Conservation (phyloP, 2,329 filamentous ascomycete species). For the Sporothrix pseudoabietina region DNA sequence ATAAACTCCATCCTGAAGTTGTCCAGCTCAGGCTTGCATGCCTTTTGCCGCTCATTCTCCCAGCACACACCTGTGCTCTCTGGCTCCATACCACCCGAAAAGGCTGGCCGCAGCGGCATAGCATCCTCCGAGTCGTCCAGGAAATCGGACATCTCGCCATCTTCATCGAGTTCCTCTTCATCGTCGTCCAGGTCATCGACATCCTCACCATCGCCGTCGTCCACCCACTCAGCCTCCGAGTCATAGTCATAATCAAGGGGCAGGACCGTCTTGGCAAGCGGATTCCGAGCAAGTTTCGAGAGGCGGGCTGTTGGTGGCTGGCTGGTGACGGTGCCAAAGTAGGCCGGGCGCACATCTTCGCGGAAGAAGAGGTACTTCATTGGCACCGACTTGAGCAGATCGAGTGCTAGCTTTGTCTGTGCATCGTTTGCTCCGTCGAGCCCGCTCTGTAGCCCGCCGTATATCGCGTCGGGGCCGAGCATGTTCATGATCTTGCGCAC, state of each 20-base stretch:
- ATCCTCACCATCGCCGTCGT: constrained; percentile 72
- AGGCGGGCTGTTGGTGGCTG: constrained; percentile 56
- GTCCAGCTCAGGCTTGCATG: constrained; percentile 53
- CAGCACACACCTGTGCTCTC: constrained; percentile 81
- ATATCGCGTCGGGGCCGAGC: constrained; percentile 39
- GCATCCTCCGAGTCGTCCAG: constrained; percentile 81
- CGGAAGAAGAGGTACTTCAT: constrained; percentile 65
- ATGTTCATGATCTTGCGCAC: constrained; percentile 64
- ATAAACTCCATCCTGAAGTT: constrained; percentile 75
- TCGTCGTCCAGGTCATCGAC: constrained; percentile 68
- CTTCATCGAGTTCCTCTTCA: constrained; percentile 70
- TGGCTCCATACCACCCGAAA: constrained; percentile 72
- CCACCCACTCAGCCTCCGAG: constrained; percentile 81
- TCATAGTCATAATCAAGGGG: constrained; percentile 81
- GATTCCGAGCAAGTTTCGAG: constrained; percentile 54
- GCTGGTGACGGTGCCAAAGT: constrained; percentile 72
- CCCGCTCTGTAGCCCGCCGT: constrained; percentile 37
- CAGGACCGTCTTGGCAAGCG: constrained; percentile 55
- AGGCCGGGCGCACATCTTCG: constrained; percentile 68
- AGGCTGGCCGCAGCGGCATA: constrained; percentile 58
- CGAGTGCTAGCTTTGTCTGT: constrained; percentile 43
- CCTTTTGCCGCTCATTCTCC: constrained; percentile 61
- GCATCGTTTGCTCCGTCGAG: constrained; percentile 45
- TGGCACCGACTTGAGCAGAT: constrained; percentile 56
- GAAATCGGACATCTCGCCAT: constrained; percentile 86